A percentile compares a stretch with the other conserved stretches of the same genome.
phyloP scores from a whole-genome alignment of 129 eudicot genomes.

The Kitagawia praeruptora region DNA sequence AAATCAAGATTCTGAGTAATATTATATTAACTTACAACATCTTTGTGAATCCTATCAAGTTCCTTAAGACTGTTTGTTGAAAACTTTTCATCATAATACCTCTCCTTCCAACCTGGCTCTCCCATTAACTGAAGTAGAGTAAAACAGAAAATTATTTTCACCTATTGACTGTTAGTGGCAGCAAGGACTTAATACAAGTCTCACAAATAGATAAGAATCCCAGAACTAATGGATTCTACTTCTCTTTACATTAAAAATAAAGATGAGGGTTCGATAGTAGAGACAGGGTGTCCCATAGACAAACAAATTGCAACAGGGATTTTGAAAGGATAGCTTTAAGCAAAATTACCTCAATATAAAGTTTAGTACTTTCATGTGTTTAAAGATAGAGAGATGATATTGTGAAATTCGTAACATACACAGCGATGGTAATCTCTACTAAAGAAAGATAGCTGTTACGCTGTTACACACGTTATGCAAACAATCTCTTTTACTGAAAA shows the following conservation, averaged over 20 bases:
- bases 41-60: slow-evolving; percentile 33
- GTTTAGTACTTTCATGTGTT: not conserved
- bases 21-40: slow-evolving; percentile 43
- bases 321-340: not conserved
- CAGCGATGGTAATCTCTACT: not conserved
- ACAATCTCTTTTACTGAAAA: slow-evolving; percentile 74
- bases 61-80: slow-evolving; percentile 37
- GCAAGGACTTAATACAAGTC: not conserved
- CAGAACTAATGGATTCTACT: not conserved
- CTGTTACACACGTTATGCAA: slow-evolving; percentile 61
- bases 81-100: slow-evolving; percentile 59
- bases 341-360: not conserved
- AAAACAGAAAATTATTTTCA: not conserved
- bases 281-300: not conserved
- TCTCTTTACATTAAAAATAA: not conserved
- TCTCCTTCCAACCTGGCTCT: slow-evolving; percentile 56
- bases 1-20: not conserved
- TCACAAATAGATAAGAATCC: not conserved
- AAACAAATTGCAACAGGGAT: not conserved
- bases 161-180: not conserved
- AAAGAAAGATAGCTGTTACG: not conserved
- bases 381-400: not conserved
- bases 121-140: slow-evolving; percentile 38
- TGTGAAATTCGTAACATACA: not conserved
- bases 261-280: not conserved